These are phyloP conservation scores for Syncephalastrum contaminatum DNA, from an alignment of 371 early-diverging fungal genomes.

Conservation along the genomic window DNA sequence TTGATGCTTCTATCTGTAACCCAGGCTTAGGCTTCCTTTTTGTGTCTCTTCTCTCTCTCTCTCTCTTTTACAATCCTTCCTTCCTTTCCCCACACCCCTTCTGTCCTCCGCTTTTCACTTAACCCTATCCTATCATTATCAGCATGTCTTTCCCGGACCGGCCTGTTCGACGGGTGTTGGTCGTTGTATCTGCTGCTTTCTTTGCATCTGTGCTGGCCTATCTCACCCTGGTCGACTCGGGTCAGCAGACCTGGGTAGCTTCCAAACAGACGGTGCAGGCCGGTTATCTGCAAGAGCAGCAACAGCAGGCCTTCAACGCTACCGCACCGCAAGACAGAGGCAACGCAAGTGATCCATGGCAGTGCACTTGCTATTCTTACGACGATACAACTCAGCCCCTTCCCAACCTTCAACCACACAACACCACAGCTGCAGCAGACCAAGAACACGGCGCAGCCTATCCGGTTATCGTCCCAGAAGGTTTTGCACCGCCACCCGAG, in stretches of 20 bases:
- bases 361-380: conserved; percentile 9
- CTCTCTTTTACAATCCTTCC: background rate
- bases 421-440: background rate
- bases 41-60: conserved; percentile 4
- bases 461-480: conserved; percentile 27
- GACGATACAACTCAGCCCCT: background rate
- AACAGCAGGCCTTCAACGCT: background rate
- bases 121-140: background rate
- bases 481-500: conserved; percentile 24
- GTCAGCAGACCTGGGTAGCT: too few relatives aligned
- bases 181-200: too few relatives aligned
- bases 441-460: conserved; percentile 2
- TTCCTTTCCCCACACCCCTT: conserved; percentile 6
- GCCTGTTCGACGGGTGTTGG: conserved; percentile 1
- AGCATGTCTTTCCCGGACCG: background rate
- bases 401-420: background rate
- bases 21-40: background rate
- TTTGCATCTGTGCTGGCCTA: too few relatives aligned
- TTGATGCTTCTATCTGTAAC: background rate
- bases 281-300: conserved; percentile 11
- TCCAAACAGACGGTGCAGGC: background rate
- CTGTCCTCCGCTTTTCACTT: background rate
- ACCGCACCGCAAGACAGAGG: background rate
- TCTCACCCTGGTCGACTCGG: too few relatives aligned
- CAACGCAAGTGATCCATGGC: background rate